Conservation (phyloP, 1,284 basidiomycete species). For the Microstroma glucosiphilum region DNA sequence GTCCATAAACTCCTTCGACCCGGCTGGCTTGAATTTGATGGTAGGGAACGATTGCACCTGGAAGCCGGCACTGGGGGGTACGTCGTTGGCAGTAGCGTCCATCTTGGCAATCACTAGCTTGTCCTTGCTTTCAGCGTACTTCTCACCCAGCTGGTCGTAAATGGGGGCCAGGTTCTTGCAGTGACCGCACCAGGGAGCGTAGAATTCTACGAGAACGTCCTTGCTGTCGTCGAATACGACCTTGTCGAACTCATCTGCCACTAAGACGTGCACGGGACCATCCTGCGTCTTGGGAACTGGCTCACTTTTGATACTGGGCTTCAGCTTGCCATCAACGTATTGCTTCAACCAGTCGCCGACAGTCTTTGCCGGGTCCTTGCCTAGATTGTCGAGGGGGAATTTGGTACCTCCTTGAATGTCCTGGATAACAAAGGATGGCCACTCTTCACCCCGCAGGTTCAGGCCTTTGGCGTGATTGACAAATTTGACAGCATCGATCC, state of each 20-base stretch:
- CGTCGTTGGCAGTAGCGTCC: constrained; percentile 93
- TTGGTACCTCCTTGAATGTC: constrained; percentile 76
- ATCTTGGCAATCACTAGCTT: constrained; percentile 77
- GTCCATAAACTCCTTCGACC: constrained; percentile 76
- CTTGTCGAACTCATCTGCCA: constrained; percentile 78
- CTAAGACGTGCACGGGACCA: constrained; percentile 75
- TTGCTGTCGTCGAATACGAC: constrained; percentile 76
- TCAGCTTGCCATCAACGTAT: constrained; percentile 68
- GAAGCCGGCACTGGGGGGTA: constrained; percentile 82
- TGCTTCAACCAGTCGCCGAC: constrained; percentile 59
- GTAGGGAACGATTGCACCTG: constrained; percentile 76
- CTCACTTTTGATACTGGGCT: constrained; percentile 83
- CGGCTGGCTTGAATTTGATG: constrained; percentile 91
- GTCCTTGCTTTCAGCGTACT: constrained; percentile 68
- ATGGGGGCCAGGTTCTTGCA: constrained; percentile 93
- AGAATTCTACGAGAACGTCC: constrained; percentile 92
- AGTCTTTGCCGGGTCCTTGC: constrained; percentile 58
- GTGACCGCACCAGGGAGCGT: constrained; percentile 78
- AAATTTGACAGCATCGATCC: constrained; percentile 90
- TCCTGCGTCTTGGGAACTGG: constrained; percentile 77
- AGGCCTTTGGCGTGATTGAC: constrained; percentile 91
- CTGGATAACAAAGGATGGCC: constrained; percentile 93
- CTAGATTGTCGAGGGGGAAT: constrained; percentile 72
- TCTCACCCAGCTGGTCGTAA: constrained; percentile 86
- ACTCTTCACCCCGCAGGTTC: constrained; percentile 70